Percentiles rank a stretch among this genome's conserved stretches.
phyloP scores from a whole-genome alignment of 805 yeast genomes.

The Lipomyces oligophaga region DNA sequence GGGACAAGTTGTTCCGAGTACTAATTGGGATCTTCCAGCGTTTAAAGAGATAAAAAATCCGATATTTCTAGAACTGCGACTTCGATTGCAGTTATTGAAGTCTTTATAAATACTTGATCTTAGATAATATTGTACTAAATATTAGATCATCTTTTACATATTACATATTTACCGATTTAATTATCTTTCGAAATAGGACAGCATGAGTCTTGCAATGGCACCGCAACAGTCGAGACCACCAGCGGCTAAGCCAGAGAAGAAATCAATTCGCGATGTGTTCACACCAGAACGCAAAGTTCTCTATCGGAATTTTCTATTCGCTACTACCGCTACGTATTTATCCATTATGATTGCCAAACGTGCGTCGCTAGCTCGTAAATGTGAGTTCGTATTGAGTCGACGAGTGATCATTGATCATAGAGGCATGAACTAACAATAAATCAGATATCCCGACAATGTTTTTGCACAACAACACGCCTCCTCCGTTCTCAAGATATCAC shows the following conservation, averaged over 20 bases:
- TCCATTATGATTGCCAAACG: conserved; percentile 20
- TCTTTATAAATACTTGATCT: too few relatives aligned
- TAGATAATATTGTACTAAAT: too few relatives aligned
- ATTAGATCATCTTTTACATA: too few relatives aligned
- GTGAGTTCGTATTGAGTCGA: conserved; percentile 8
- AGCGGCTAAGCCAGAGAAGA: not conserved
- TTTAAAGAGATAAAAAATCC: too few relatives aligned
- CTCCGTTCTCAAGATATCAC: conserved; percentile 62
- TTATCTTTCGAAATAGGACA: too few relatives aligned
- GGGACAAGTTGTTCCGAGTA: too few relatives aligned
- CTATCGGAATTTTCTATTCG: conserved; percentile 21
- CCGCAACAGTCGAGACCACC: conserved; percentile 1
- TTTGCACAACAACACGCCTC: conserved; percentile 76
- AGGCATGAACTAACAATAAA: not conserved
- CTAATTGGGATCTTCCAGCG: too few relatives aligned
- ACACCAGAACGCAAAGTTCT: conserved; percentile 22
- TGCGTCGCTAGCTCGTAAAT: conserved; percentile 12
- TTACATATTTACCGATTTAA: too few relatives aligned
- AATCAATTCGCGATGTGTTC: too few relatives aligned
- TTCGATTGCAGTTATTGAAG: too few relatives aligned
- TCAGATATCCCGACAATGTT: conserved; percentile 61
- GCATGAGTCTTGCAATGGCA: conserved; percentile 15
- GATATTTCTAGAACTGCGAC: too few relatives aligned
- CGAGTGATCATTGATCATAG: not conserved
- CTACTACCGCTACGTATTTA: conserved; percentile 19